phyloP scores from a whole-genome alignment of 176 grass and related monocot genomes.

The Raddia guianensis region DNA sequence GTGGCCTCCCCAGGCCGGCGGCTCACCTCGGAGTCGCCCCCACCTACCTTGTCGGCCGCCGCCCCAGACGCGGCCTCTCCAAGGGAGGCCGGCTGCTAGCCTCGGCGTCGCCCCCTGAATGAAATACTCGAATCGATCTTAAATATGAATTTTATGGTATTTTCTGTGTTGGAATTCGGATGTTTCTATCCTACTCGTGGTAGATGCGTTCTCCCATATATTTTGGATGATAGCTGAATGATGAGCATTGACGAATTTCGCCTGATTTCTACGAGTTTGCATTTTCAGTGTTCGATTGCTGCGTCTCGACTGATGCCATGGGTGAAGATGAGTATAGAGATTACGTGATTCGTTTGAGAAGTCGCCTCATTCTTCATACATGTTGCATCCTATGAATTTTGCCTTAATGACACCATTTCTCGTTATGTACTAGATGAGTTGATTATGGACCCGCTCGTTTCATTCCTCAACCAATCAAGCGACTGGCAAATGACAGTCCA shows the following conservation, averaged over 20 bases:
- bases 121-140: constrained; percentile 6
- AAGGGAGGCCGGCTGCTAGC: too few relatives aligned
- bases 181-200: neutral
- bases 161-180: constrained; percentile 16
- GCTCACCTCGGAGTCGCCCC: too few relatives aligned
- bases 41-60: too few relatives aligned
- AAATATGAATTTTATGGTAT: neutral
- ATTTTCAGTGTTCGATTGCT: constrained; percentile 93
- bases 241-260: neutral
- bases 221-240: neutral
- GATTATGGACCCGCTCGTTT: too few relatives aligned
- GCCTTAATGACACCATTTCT: too few relatives aligned
- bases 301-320: constrained; percentile 72
- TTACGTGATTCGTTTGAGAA: constrained; percentile 45
- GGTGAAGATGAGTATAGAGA: constrained; percentile 71
- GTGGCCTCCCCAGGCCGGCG: too few relatives aligned
- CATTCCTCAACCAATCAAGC: too few relatives aligned
- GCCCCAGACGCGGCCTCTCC: too few relatives aligned
- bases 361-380: too few relatives aligned
- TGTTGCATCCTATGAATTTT: too few relatives aligned
- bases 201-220: constrained; percentile 28
- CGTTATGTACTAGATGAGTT: too few relatives aligned
- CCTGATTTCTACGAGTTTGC: constrained; percentile 24
- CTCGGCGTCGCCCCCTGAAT: neutral
- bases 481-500: too few relatives aligned